phyloP scores from a whole-genome alignment of 257 asterid species.

The Solanum acaule region DNA sequence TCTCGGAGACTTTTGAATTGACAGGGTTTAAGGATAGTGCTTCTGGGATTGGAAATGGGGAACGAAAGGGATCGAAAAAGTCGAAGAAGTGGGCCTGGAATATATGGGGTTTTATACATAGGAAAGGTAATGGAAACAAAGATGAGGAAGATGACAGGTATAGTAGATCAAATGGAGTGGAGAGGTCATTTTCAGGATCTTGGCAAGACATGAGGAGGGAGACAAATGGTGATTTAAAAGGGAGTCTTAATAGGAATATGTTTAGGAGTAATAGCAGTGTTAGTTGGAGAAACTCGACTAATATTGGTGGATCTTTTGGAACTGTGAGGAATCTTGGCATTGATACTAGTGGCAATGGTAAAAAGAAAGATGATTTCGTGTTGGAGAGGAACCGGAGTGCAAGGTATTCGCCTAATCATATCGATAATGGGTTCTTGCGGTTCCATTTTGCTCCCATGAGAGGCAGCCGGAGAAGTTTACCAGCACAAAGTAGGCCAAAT shows the following conservation, averaged over 20 bases:
- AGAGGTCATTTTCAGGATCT: slow-evolving; percentile 56
- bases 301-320: slow-evolving; percentile 28
- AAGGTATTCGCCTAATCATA: slow-evolving; percentile 42
- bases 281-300: slow-evolving; percentile 48
- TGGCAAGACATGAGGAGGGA: slow-evolving; percentile 58
- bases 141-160: slow-evolving; percentile 55
- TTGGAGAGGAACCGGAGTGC: slow-evolving; percentile 63
- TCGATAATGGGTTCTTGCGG: slow-evolving; percentile 51
- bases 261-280: slow-evolving; percentile 58
- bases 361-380: slow-evolving; percentile 20
- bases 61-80: slow-evolving; percentile 46
- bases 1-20: slow-evolving; percentile 61
- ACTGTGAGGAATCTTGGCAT: slow-evolving; percentile 29
- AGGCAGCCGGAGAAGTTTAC: slow-evolving; percentile 50
- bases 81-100: slow-evolving; percentile 68
- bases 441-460: slow-evolving; percentile 56
- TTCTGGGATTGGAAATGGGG: slow-evolving; percentile 44
- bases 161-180: slow-evolving; percentile 57
- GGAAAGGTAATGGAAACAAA: slow-evolving; percentile 38
- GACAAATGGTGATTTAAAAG: slow-evolving; percentile 21
- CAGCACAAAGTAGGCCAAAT: slow-evolving; percentile 47
- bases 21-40: slow-evolving; percentile 33
- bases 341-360: slow-evolving; percentile 34
- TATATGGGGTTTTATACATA: slow-evolving; percentile 54
- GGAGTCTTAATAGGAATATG: slow-evolving; percentile 38